A percentile compares a stretch with the other conserved stretches of the same genome.
These are phyloP conservation scores for Fraxinus xanthoxyloides DNA, from an alignment of 305 asterid genomes.

Conservation along the genomic window DNA sequence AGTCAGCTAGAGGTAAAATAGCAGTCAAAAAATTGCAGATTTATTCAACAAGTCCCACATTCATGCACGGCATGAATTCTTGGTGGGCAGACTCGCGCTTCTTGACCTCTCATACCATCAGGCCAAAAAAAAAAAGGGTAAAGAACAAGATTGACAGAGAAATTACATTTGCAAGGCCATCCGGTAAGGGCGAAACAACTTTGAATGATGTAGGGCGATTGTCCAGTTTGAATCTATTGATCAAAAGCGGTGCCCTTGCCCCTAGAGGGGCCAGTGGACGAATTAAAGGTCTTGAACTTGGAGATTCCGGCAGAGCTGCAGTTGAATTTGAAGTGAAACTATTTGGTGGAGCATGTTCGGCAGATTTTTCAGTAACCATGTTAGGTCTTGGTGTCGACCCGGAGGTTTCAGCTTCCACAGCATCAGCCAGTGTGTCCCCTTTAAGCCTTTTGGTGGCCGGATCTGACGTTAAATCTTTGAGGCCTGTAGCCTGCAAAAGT, in stretches of 20 bases:
- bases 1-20: background rate
- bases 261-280: conserved; percentile 59
- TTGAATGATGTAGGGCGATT: conserved; percentile 90
- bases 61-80: background rate
- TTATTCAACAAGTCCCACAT: background rate
- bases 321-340: conserved; percentile 40
- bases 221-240: conserved; percentile 86
- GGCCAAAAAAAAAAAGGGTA: background rate
- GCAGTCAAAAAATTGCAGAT: background rate
- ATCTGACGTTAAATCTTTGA: conserved; percentile 54
- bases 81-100: background rate
- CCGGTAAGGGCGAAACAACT: conserved; percentile 73
- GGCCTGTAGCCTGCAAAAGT: conserved; percentile 62
- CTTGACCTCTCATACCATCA: background rate
- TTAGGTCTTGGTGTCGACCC: conserved; percentile 43
- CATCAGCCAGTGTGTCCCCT: conserved; percentile 41
- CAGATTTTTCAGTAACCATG: conserved; percentile 34
- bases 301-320: conserved; percentile 37
- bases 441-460: conserved; percentile 42
- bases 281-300: conserved; percentile 42
- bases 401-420: conserved; percentile 46
- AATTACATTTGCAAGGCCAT: conserved; percentile 73
- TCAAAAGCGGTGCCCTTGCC: conserved; percentile 52
- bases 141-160: conserved; percentile 16
- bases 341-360: conserved; percentile 32